Base-by-base conservation (phyloP, 1,139 yeast species). In the Taphrina betulina region DNA sequence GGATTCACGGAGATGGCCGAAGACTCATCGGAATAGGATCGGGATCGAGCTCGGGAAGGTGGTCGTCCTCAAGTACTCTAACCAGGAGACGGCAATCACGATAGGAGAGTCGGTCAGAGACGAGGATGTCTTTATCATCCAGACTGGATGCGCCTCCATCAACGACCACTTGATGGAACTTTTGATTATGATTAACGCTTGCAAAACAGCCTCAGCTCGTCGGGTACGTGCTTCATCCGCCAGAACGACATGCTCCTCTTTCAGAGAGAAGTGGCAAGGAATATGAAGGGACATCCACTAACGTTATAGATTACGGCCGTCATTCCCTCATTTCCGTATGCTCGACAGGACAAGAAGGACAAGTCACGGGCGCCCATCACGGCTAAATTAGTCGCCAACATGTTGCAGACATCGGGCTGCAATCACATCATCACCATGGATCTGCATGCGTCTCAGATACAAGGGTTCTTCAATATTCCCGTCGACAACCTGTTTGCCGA, bases 341-440 rank as follows among this genome's bases (percentile, higher is more conserved):
- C 96, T 1, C 78, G 99, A 67, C 99, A 94, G 71, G 98, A 92
- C 72, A 81, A 95, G 69, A 92, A 92, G 72, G 97, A 92, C 72
- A 92, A 92, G 72, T 81, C 90, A 60, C 78, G 98, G 67, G 98
- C 98, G 7, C 97, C 97, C 53, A 92, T 92, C 65, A 90, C 97
- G 7, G 97, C 98, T 58, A 90, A 92, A 2, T 75, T 94, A 60
- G 80, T 94, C 61, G 97, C 98, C 41, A 85, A 89, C 65, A 72
- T 92, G 62, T 74, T 94, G 62, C 85, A 89, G 10, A 82, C 95
- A 2, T 95, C 98, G 0, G 98, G 99, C 31, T 96, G 97, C 1
- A 95, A 94, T 71, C 90, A 95, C 65, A 82, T 92, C 61, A 89
- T 94, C 44, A 92, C 99, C 8, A 90, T 92, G 97, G 99, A 94